Evolutionary conservation across 225 moss, liverwort and hornwort genomes (phyloP), one percentile per base, ranked within the genome.

Genomic region (Sphagnum tenellum): DNA sequence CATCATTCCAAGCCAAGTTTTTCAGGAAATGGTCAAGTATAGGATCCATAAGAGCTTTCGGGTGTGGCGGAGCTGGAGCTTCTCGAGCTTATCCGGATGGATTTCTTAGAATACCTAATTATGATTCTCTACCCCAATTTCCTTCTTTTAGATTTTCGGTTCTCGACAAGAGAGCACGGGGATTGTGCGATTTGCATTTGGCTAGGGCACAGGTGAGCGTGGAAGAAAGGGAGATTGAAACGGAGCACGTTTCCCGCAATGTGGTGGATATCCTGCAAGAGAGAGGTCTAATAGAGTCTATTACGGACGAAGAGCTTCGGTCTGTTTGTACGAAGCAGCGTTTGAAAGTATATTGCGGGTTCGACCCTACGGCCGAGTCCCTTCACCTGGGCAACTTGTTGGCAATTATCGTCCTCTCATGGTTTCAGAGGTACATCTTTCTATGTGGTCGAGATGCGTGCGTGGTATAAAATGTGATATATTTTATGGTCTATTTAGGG

Each of bases 321-420:
- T 63, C n/a, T 7, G 72, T 82, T 8, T 96, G 95, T 65, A 55
- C 69, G 52, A 79, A 62, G 71, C 69, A 85, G 67, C 80, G 81
- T 47, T 78, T 92, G 61, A 92, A 92, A 69, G 96, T 96, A 12
- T 96, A 96, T 48, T 92, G 89, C 53, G 92, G 96, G 8, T 92
- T 96, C 67, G 96, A 92, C 74, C 92, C 96, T 4, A 92, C 96
- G 2, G 92, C 92, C 14, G 92, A 96, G 66, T 79, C 82, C 50
- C 88, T 96, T n/a, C 96, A 96, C 75, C 69, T 96, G 5, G 96
- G 96, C 48, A 92, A 96, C 68, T 69, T 96, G 78, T 79, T 96
- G 13, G 96, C 88, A 14, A 92, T 92, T 59, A 87, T 90, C 46
- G 92, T 96, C 46, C 83, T 96, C 47, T 88, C 96, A 13, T 96